These are phyloP conservation scores for Coniochaeta prunicola DNA, from an alignment of 2,329 filamentous ascomycete species.

Conservation along the genomic window DNA sequence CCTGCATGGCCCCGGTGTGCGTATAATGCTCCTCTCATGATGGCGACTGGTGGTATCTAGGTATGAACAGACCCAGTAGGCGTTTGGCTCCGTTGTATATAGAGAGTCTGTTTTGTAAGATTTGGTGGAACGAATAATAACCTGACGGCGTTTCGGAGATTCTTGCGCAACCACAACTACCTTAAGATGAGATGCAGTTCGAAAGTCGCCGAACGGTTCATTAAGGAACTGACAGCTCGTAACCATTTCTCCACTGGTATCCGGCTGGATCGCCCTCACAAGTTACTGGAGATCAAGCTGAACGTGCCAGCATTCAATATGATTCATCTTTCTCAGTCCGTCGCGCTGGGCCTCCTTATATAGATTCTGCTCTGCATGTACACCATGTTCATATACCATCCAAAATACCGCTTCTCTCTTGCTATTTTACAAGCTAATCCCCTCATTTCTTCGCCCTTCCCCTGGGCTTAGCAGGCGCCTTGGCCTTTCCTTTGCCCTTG, in stretches of 20 bases:
- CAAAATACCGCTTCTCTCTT: too few relatives aligned
- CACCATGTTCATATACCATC: neutral
- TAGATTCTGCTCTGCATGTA: neutral
- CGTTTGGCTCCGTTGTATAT: neutral
- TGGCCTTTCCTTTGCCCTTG: neutral
- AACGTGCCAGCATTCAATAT: too few relatives aligned
- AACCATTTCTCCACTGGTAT: too few relatives aligned
- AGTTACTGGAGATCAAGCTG: too few relatives aligned
- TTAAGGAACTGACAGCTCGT: too few relatives aligned
- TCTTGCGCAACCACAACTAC: neutral
- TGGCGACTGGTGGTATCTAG: conserved; percentile 4
- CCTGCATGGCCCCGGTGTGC: conserved; percentile 26
- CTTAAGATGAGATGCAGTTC: neutral
- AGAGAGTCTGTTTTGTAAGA: neutral
- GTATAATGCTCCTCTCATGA: conserved; percentile 42
- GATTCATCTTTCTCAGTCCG: too few relatives aligned
- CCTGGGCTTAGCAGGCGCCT: neutral
- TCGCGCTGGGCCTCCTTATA: neutral
- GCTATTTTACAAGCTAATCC: neutral
- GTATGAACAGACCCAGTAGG: neutral
- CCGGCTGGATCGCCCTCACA: too few relatives aligned
- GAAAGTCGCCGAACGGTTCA: too few relatives aligned
- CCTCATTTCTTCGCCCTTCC: neutral
- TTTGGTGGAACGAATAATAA: neutral
- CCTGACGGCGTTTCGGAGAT: neutral